These are phyloP conservation scores for Nemania diffusa DNA, from an alignment of 2,329 filamentous ascomycete genomes.

Conservation along the genomic window DNA sequence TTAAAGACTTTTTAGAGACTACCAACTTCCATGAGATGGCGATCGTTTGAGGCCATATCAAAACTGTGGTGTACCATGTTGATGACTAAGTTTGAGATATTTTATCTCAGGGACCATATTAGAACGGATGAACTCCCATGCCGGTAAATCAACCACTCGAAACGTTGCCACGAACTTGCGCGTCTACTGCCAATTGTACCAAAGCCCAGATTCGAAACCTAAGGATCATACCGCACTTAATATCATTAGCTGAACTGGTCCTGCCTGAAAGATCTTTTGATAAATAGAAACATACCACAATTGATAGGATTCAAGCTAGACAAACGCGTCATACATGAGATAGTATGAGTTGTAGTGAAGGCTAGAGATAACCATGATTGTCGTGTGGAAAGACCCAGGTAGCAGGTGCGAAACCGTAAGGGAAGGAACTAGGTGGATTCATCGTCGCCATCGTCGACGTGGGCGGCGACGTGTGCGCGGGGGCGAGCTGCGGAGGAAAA, in stretches of 20 bases:
- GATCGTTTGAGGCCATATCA: background rate
- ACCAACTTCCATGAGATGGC: background rate
- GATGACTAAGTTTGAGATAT: background rate
- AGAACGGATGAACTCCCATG: background rate
- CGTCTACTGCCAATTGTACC: too few species aligned
- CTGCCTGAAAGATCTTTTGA: background rate
- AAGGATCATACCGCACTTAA: slow-evolving; percentile 3
- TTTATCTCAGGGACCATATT: background rate
- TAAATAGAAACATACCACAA: slow-evolving; percentile 19
- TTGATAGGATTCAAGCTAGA: background rate
- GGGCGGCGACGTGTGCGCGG: background rate
- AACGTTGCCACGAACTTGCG: background rate
- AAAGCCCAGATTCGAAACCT: background rate
- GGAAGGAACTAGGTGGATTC: slow-evolving; percentile 37
- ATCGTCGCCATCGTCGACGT: slow-evolving; percentile 18
- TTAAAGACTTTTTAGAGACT: background rate
- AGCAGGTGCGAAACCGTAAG: slow-evolving; percentile 41
- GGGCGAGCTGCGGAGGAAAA: slow-evolving; percentile 40
- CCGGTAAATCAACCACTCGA: background rate
- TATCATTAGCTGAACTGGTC: background rate
- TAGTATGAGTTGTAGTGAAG: background rate
- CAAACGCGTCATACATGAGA: background rate
- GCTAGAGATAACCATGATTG: slow-evolving; percentile 42
- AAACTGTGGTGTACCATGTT: background rate
- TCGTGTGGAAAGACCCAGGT: slow-evolving; percentile 44